phyloP scores from a whole-genome alignment of 306 rosid species.

The Fragaria iinumae region DNA sequence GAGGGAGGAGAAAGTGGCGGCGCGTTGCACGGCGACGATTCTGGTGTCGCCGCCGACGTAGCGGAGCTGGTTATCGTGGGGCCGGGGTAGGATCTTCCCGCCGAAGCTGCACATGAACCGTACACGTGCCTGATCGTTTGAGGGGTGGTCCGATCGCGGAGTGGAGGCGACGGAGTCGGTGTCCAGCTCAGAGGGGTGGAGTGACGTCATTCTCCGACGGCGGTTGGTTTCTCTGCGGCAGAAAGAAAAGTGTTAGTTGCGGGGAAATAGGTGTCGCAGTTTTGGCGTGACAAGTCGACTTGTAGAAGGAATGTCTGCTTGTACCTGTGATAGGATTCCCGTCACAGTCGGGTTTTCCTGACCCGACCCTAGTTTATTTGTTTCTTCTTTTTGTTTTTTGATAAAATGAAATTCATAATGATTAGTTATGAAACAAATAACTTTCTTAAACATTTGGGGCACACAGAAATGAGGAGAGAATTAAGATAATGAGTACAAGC shows the following conservation, averaged over 20 bases:
- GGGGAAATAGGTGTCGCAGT: not conserved
- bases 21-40: constrained; percentile 70
- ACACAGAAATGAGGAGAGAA: no score
- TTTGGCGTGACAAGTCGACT: not conserved
- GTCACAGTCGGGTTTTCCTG: not conserved
- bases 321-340: not conserved
- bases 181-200: constrained; percentile 50
- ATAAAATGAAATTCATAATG: not conserved
- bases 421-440: no score
- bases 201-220: constrained; percentile 48
- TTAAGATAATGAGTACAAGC: no score
- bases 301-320: constrained; percentile 10
- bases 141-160: constrained; percentile 63
- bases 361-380: no score
- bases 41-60: constrained; percentile 97
- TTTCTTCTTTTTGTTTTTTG: no score
- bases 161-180: constrained; percentile 64
- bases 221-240: not conserved
- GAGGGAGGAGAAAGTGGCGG: constrained; percentile 59
- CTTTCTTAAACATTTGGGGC: no score
- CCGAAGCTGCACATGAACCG: constrained; percentile 99
- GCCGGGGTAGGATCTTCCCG: constrained; percentile 87
- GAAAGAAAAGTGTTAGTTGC: not conserved
- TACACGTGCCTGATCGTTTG: constrained; percentile 48
- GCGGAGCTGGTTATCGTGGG: constrained; percentile 89